Conservation (phyloP, 1,284 basidiomycete genomes). For the Apiotrichum sp. region DNA sequence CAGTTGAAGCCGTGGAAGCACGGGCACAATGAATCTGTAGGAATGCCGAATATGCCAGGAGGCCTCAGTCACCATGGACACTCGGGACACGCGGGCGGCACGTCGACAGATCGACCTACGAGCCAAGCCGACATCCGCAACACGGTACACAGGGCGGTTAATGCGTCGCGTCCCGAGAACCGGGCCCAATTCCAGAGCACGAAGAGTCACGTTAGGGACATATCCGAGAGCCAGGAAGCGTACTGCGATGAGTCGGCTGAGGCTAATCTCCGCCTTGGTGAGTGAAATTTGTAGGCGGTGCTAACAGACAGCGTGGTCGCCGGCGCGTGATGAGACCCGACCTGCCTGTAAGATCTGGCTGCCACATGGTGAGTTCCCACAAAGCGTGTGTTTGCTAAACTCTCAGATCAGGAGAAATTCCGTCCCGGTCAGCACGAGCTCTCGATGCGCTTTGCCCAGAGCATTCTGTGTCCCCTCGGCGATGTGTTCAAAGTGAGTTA, state of each 20-base stretch:
- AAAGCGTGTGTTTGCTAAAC: not conserved
- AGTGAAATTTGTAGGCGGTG: not conserved
- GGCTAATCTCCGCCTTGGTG: slow-evolving; percentile 56
- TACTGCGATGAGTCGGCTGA: slow-evolving; percentile 76
- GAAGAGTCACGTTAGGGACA: slow-evolving; percentile 60
- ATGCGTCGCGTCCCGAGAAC: slow-evolving; percentile 63
- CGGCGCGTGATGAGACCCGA: slow-evolving; percentile 3
- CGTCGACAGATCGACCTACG: slow-evolving; percentile 21
- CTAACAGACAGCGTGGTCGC: slow-evolving; percentile 10
- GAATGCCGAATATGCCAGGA: no score
- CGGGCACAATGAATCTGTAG: no score
- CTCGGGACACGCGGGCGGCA: not conserved
- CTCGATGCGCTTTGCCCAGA: slow-evolving; percentile 58
- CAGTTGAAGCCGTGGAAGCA: no score
- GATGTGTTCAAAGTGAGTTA: slow-evolving; percentile 33
- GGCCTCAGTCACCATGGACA: not conserved
- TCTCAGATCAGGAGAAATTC: slow-evolving; percentile 17
- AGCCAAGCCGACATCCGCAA: slow-evolving; percentile 27
- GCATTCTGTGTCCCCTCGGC: slow-evolving; percentile 50
- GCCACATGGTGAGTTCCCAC: slow-evolving; percentile 55
- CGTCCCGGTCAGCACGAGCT: slow-evolving; percentile 25
- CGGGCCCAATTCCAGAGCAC: slow-evolving; percentile 52
- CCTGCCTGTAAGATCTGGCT: slow-evolving; percentile 55
- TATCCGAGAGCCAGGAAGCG: slow-evolving; percentile 68
- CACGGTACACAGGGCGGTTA: slow-evolving; percentile 62